Evolutionary conservation across 1,139 yeast species (phyloP).

Genomic region (Nakaseomyces glabratus): DNA sequence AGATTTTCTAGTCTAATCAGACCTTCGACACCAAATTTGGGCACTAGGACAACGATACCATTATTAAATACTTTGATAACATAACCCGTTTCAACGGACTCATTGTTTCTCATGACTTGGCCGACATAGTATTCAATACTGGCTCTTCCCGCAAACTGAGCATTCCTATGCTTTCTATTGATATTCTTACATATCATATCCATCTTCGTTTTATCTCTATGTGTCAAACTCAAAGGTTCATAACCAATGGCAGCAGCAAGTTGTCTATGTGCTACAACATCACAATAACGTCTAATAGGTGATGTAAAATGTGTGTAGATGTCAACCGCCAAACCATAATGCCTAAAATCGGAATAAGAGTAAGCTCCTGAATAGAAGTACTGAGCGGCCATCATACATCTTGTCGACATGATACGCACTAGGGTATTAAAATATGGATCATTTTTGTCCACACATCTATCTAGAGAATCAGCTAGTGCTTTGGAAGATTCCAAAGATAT

Average conservation of each 20-base stretch:
- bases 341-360: constrained; percentile 89
- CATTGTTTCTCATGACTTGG: constrained; percentile 78
- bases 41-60: constrained; percentile 91
- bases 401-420: constrained; percentile 91
- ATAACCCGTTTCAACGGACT: constrained; percentile 79
- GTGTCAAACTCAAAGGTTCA: constrained; percentile 71
- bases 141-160: constrained; percentile 98
- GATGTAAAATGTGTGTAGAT: constrained; percentile 98
- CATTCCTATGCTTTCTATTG: constrained; percentile 91
- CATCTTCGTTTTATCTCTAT: constrained; percentile 85
- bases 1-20: constrained; percentile 72
- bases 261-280: constrained; percentile 94
- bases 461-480: constrained; percentile 89
- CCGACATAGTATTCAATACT: constrained; percentile 97
- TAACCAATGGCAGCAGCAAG: constrained; percentile 95
- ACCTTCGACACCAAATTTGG: constrained; percentile 96
- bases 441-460: constrained; percentile 67
- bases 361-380: constrained; percentile 91
- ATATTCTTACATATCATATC: constrained; percentile 82
- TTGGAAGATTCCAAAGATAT: constrained; percentile 79
- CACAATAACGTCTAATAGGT: constrained; percentile 97
- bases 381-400: constrained; percentile 99
- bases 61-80: constrained; percentile 87
- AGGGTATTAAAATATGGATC: constrained; percentile 92
- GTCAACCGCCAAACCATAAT: constrained; percentile 95